Evolutionary conservation across 2,329 filamentous ascomycete genomes (phyloP).

Genomic region (Curvularia hawaiiensis): DNA sequence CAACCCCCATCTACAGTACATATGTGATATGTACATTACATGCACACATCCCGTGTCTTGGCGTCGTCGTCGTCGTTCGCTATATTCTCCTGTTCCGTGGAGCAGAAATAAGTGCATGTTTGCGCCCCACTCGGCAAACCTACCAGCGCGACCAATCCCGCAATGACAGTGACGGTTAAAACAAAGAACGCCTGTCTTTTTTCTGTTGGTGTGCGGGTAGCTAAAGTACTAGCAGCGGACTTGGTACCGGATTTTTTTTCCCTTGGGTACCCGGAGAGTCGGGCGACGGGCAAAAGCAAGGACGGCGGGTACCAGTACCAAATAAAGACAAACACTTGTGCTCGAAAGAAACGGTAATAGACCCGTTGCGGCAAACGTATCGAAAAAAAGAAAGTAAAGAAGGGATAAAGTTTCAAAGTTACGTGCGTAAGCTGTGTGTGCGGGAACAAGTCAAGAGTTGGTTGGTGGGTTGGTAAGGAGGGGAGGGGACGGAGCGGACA

Average conservation of each 20-base stretch:
- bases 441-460: background rate
- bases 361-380: background rate
- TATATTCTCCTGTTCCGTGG: background rate
- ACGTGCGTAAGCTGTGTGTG: background rate
- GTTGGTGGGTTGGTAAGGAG: background rate
- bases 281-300: background rate
- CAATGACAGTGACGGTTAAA: background rate
- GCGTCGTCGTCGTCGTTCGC: background rate
- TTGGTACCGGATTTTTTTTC: no score
- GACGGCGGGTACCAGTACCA: no score
- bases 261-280: background rate
- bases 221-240: background rate
- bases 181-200: background rate
- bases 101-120: background rate
- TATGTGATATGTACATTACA: no score
- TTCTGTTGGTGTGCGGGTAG: background rate
- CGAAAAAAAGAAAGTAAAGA: background rate
- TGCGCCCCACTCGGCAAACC: background rate
- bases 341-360: background rate
- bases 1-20: no score
- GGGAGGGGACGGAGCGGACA: background rate
- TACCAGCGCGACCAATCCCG: background rate
- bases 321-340: no score
- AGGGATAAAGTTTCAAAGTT: background rate
- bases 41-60: background rate